phyloP scores from a whole-genome alignment of 2,329 filamentous ascomycete genomes.

The Blastomyces parvus region DNA sequence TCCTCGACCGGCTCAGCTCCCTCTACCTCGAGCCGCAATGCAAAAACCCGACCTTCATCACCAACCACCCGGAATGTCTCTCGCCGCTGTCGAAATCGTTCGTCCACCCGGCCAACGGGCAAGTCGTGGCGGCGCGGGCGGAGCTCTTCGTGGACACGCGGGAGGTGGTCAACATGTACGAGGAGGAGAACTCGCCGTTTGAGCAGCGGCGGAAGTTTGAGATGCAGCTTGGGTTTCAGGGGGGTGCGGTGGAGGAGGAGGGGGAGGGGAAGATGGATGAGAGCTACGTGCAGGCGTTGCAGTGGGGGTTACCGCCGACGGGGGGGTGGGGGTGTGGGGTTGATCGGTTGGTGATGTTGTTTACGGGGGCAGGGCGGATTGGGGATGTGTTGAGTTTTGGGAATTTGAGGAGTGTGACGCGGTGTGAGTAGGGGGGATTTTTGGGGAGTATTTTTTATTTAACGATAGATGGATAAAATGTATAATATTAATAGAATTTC shows the following conservation, averaged over 20 bases:
- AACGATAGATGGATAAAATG: neutral
- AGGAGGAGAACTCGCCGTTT: slow-evolving; percentile 90
- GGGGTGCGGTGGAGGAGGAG: slow-evolving; percentile 40
- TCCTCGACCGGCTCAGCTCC: slow-evolving; percentile 73
- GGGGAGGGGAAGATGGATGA: slow-evolving; percentile 55
- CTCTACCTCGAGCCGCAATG: slow-evolving; percentile 72
- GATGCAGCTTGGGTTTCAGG: slow-evolving; percentile 44
- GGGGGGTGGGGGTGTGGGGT: slow-evolving; percentile 95
- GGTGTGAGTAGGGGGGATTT: slow-evolving; percentile 6
- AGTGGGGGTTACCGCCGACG: slow-evolving; percentile 87
- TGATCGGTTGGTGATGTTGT: slow-evolving; percentile 84
- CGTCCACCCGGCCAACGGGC: slow-evolving; percentile 55
- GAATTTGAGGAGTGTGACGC: slow-evolving; percentile 52
- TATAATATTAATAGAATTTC: neutral
- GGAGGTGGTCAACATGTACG: slow-evolving; percentile 93
- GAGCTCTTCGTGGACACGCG: slow-evolving; percentile 73
- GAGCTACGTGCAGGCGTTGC: slow-evolving; percentile 72
- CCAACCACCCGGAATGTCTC: slow-evolving; percentile 79
- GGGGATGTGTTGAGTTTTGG: slow-evolving; percentile 84
- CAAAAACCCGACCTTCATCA: slow-evolving; percentile 68
- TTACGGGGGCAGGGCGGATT: slow-evolving; percentile 69
- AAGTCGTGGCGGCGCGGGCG: slow-evolving; percentile 68
- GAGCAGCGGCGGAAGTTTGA: slow-evolving; percentile 77
- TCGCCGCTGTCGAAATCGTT: slow-evolving; percentile 87
- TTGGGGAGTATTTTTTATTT: too few relatives aligned